These are phyloP conservation scores for Paraglomus brasilianum DNA, from an alignment of 192 early-diverging fungal genomes.

Conservation along the genomic window DNA sequence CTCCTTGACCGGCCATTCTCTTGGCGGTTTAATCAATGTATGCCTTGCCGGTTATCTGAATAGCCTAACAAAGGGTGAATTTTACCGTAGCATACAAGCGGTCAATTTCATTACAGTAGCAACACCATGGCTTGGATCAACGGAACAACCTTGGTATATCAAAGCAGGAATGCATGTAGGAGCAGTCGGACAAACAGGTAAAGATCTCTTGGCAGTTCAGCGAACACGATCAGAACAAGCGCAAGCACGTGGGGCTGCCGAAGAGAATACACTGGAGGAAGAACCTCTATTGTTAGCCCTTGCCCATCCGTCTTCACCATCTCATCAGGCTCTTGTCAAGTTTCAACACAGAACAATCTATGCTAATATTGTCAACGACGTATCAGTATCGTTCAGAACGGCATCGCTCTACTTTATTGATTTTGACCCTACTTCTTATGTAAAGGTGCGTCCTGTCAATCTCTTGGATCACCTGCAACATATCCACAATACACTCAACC, in stretches of 20 bases:
- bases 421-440: constrained; percentile 35
- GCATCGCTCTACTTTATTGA: constrained; percentile 27
- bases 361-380: constrained; percentile 51
- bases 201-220: constrained; percentile 40
- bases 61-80: constrained; percentile 42
- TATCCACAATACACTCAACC: constrained; percentile 24
- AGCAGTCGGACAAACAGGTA: constrained; percentile 49
- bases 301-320: constrained; percentile 38
- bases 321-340: constrained; percentile 34
- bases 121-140: constrained; percentile 44
- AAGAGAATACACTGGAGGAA: constrained; percentile 22
- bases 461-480: constrained; percentile 27
- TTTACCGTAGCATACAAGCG: constrained; percentile 43
- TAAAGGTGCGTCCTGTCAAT: constrained; percentile 23
- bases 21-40: constrained; percentile 50
- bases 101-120: constrained; percentile 48
- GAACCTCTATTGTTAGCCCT: constrained; percentile 44
- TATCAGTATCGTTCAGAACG: constrained; percentile 43
- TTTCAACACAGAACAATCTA: constrained; percentile 46
- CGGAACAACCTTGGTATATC: constrained; percentile 43
- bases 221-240: not conserved
- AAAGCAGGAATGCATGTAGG: constrained; percentile 36
- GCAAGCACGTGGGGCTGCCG: not conserved
- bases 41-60: constrained; percentile 45
- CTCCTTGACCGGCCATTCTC: constrained; percentile 52